Evolutionary conservation across 2,329 filamentous ascomycete species (phyloP), one percentile per base, ranked within the genome.

Genomic region (Rachicladosporium sp.): DNA sequence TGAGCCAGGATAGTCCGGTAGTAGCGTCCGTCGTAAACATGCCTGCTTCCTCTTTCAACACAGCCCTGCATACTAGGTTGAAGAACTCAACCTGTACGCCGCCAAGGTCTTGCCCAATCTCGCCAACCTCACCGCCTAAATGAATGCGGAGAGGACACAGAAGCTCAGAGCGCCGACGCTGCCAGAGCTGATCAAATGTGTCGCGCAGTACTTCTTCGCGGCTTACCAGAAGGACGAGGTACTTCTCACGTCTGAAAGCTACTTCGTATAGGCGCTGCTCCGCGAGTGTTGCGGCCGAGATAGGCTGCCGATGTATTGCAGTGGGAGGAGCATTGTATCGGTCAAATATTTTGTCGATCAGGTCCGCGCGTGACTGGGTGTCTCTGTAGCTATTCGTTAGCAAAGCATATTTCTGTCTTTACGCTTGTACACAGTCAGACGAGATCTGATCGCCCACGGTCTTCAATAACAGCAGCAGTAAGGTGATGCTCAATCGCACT

Each of bases 1-100:
- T 76, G 52, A 98, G 95, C 84, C 87, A 98, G 8, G 80, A 78
- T 71, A 91, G 82, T 27, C 76, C 76, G 1, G 82, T 91, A 40
- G 77, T 68, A 1, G 74, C 62, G 50, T 96, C 87, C 27, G 85
- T 73, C 0, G 78, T 81, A 57, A 96, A 96, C 39, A 82, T 76
- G 1, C 82, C 67, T 69, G 23, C 3, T 12, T 78, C 72, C 4
- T 85, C 81, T 50, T 85, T 71, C 34, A 96, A 71, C 3, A 82
- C 83, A 53, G 93, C 80, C 1, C 76, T 76, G 50, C 95, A 78
- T 11, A 84, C 78, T 21, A 95, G 64, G 10, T 86, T 78, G 64
- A 98, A 96, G 57, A 94, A 96, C 47, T 98, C 91, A 57, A 94
- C 88, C 51, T 95, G 89, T 1, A 98, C 88, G 46, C 91, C 91